Percentiles rank a stretch among this genome's conserved stretches.
Conservation (phyloP, 306 rosid species). For the Delonix regia region DNA sequence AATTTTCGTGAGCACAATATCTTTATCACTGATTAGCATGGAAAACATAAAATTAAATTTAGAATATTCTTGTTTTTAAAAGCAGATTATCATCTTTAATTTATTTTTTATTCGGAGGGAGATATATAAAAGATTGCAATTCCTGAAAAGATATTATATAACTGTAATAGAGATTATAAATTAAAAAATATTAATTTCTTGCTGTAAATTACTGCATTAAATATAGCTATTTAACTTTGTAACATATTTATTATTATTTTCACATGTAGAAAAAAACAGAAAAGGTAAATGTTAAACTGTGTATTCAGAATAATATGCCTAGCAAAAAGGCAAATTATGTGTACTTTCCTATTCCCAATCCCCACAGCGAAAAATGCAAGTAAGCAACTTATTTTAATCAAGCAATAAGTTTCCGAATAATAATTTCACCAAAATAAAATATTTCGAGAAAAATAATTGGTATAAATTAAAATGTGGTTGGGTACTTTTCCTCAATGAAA, state of each 20-base stretch:
- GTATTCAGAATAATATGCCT: neutral
- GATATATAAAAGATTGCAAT: neutral
- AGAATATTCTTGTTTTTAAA: neutral
- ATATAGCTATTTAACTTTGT: neutral
- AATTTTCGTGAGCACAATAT: neutral
- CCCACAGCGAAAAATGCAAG: too few relatives aligned
- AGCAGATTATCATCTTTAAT: neutral
- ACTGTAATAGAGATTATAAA: slow-evolving; percentile 17
- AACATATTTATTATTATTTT: neutral
- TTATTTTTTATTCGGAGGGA: slow-evolving; percentile 1
- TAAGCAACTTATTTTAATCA: neutral
- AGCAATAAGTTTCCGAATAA: neutral
- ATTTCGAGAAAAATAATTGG: neutral
- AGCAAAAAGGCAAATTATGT: neutral
- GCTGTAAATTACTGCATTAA: neutral
- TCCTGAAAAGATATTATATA: slow-evolving; percentile 21
- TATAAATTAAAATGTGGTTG: neutral
- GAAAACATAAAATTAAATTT: too few relatives aligned
- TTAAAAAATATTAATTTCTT: slow-evolving; percentile 8
- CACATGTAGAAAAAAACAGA: neutral
- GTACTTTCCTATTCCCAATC: neutral
- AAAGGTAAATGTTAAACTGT: neutral
- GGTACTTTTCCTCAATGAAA: neutral
- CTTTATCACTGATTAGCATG: too few relatives aligned
- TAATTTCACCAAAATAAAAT: neutral